Percentiles rank a stretch among this genome's conserved stretches.
phyloP scores from a whole-genome alignment of 1,284 basidiomycete species.

The Rhodotorula sp. region DNA sequence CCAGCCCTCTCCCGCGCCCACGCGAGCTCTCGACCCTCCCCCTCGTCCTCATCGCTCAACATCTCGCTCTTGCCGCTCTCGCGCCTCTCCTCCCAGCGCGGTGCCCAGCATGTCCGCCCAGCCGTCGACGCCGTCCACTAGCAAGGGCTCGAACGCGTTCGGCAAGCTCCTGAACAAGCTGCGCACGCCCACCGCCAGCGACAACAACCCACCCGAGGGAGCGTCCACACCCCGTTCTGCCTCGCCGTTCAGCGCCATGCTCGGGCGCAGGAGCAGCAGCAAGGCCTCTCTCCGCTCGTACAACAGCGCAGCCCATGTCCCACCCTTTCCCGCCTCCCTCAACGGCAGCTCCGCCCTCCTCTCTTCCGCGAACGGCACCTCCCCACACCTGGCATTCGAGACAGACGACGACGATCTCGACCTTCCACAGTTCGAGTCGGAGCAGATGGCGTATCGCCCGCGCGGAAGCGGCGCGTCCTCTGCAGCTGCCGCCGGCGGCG shows the following conservation, averaged over 20 bases:
- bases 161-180: slow-evolving; percentile 37
- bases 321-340: slow-evolving; percentile 7
- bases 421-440: slow-evolving; percentile 28
- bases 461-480: neutral
- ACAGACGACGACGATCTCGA: slow-evolving; percentile 19
- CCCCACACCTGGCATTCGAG: slow-evolving; percentile 9
- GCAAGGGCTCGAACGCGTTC: slow-evolving; percentile 22
- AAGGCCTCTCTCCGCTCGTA: slow-evolving; percentile 15
- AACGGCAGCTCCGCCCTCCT: slow-evolving; percentile 7
- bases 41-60: slow-evolving; percentile 2
- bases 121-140: slow-evolving; percentile 25
- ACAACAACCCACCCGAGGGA: neutral
- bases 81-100: neutral
- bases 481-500: no score
- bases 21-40: neutral
- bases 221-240: slow-evolving; percentile 3
- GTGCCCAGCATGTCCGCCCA: neutral
- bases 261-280: slow-evolving; percentile 16
- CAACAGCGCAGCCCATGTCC: neutral
- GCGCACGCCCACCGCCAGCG: slow-evolving; percentile 19
- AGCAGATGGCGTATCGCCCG: slow-evolving; percentile 6
- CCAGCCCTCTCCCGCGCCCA: no score
- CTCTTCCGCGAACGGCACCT: neutral
- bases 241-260: slow-evolving; percentile 19
- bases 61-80: neutral